Evolutionary conservation across 78 protist genomes (phyloP).

Genomic region (Polysphondylium violaceum): DNA sequence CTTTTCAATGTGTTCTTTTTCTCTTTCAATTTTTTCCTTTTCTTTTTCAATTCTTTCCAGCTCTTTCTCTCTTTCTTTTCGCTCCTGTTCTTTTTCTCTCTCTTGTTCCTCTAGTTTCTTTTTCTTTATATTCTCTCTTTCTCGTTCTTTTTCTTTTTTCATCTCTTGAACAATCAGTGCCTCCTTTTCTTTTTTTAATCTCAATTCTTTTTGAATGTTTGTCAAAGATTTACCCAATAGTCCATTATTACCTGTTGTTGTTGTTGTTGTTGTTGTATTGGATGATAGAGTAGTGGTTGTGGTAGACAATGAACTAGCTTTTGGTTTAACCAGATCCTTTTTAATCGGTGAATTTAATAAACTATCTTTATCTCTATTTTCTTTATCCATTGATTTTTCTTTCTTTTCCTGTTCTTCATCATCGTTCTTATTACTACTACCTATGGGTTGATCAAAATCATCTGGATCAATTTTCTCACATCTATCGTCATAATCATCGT

Average conservation of each 20-base stretch:
- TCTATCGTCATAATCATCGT: not conserved
- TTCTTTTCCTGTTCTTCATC: not conserved
- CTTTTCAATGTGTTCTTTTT: not conserved
- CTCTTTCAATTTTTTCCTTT: not conserved
- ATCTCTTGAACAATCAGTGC: not conserved
- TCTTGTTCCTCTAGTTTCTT: not conserved
- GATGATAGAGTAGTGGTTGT: too few relatives aligned
- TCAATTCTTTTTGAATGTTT: constrained; percentile 5
- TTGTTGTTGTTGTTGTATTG: too few relatives aligned
- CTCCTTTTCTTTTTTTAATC: constrained; percentile 8
- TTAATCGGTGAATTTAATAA: too few relatives aligned
- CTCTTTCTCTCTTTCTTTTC: not conserved
- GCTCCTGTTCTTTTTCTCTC: constrained; percentile 3
- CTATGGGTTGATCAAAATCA: not conserved
- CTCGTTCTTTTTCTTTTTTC: constrained; percentile 14
- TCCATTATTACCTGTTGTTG: too few relatives aligned
- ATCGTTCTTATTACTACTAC: not conserved
- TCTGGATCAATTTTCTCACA: not conserved
- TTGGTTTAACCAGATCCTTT: too few relatives aligned
- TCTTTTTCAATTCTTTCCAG: not conserved
- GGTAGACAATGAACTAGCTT: too few relatives aligned
- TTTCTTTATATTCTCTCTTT: constrained; percentile 10
- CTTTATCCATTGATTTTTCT: not conserved
- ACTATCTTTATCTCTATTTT: too few relatives aligned
- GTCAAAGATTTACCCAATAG: not conserved